Evolutionary conservation across 495 filamentous ascomycete species (phyloP).

Genomic region (Hypoxylon crocopeplum): DNA sequence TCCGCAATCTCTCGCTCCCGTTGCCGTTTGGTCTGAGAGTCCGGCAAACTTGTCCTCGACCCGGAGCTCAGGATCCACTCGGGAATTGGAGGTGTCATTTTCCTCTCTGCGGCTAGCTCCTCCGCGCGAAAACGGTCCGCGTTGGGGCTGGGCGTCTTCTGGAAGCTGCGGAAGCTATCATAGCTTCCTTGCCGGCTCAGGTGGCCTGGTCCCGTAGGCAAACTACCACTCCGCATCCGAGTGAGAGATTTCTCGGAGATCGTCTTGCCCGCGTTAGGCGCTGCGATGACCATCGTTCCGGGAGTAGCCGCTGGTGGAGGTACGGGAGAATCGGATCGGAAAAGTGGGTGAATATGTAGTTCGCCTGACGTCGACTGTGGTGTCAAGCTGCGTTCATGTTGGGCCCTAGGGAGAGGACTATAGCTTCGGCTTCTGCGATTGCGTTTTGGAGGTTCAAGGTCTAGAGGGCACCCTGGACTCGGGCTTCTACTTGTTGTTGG

Average conservation of each 20-base stretch:
- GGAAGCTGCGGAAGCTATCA: conserved; percentile 54
- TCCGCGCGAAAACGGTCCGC: conserved; percentile 34
- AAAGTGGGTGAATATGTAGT: conserved; percentile 84
- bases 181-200: conserved; percentile 58
- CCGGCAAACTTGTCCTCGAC: conserved; percentile 50
- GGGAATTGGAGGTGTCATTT: conserved; percentile 65
- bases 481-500: conserved; percentile 58
- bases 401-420: conserved; percentile 46
- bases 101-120: conserved; percentile 43
- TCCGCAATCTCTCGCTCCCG: conserved; percentile 1
- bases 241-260: conserved; percentile 66
- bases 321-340: conserved; percentile 74
- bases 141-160: conserved; percentile 37
- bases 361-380: conserved; percentile 58
- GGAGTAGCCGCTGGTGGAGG: conserved; percentile 72
- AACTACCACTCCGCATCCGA: conserved; percentile 71
- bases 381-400: conserved; percentile 44
- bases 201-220: conserved; percentile 61
- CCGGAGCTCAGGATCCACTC: conserved; percentile 63
- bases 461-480: conserved; percentile 54
- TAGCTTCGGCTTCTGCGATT: conserved; percentile 52
- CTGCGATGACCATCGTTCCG: conserved; percentile 73
- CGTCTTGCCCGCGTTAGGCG: conserved; percentile 71
- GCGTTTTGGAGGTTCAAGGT: conserved; percentile 49
- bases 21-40: conserved; percentile 39